phyloP scores from a whole-genome alignment of 140 eudicot genomes.

The Stevia rebaudiana region DNA sequence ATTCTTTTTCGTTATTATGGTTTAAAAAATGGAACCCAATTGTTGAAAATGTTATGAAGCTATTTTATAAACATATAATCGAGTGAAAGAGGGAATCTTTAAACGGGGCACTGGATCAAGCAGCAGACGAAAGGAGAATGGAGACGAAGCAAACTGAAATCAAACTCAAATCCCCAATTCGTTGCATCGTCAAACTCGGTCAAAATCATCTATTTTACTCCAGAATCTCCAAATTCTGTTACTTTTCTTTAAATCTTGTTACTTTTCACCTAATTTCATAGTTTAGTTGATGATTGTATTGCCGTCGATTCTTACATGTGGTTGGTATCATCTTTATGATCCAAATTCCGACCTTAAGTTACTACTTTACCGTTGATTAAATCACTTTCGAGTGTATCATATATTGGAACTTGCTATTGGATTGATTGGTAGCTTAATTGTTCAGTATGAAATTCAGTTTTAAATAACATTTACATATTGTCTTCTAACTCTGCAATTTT shows the following conservation, averaged over 20 bases:
- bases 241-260: neutral
- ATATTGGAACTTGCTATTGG: neutral
- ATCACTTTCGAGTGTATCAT: neutral
- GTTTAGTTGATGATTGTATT: neutral
- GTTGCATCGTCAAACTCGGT: constrained; percentile 88
- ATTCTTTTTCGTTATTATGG: too few species aligned
- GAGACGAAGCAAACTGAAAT: constrained; percentile 23
- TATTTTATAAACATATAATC: too few species aligned
- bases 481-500: too few species aligned
- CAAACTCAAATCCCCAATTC: constrained; percentile 36
- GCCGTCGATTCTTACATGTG: neutral
- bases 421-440: constrained; percentile 4
- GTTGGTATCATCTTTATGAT: too few species aligned
- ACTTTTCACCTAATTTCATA: neutral
- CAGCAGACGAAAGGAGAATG: constrained; percentile 14
- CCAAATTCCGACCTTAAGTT: too few species aligned
- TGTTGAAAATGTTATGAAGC: too few species aligned
- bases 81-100: too few species aligned
- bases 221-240: neutral
- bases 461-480: neutral
- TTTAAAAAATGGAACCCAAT: too few species aligned
- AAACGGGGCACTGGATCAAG: neutral
- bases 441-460: neutral
- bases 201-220: neutral
- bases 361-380: neutral